phyloP scores from a whole-genome alignment of 108 stramenopile species.

The Halocafeteria seosinensis region DNA sequence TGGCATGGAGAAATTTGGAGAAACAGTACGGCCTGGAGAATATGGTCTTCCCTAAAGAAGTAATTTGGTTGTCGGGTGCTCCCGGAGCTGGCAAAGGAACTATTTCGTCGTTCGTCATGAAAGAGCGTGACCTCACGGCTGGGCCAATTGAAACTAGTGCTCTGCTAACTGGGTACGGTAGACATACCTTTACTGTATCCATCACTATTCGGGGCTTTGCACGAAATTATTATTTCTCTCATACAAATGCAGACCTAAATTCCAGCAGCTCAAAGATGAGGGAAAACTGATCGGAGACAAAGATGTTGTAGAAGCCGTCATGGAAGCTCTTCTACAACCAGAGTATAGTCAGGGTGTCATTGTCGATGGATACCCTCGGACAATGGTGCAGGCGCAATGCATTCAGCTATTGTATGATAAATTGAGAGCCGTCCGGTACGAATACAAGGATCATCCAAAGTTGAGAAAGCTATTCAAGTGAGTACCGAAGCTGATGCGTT shows the following conservation, averaged over 20 bases:
- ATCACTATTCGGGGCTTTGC: no score
- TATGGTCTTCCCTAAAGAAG: background rate
- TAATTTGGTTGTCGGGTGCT: background rate
- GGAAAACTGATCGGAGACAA: background rate
- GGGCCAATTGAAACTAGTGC: background rate
- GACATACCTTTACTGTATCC: no score
- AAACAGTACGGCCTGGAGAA: background rate
- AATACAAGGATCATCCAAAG: background rate
- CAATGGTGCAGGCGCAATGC: background rate
- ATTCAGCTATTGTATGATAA: background rate
- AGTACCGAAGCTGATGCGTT: no score
- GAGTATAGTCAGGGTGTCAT: background rate
- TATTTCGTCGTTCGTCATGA: background rate
- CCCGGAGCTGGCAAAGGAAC: slow-evolving; percentile 4
- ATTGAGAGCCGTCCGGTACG: background rate
- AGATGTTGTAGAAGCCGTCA: background rate
- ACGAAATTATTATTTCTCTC: no score
- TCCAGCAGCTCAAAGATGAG: background rate
- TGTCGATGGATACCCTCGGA: slow-evolving; percentile 1
- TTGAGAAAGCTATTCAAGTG: background rate
- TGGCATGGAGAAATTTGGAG: background rate
- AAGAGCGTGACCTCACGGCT: background rate
- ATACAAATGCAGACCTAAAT: no score
- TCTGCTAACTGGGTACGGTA: background rate
- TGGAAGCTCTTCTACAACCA: background rate